Conservation (phyloP, 2,329 filamentous ascomycete genomes). For the Aspergillus persii region DNA sequence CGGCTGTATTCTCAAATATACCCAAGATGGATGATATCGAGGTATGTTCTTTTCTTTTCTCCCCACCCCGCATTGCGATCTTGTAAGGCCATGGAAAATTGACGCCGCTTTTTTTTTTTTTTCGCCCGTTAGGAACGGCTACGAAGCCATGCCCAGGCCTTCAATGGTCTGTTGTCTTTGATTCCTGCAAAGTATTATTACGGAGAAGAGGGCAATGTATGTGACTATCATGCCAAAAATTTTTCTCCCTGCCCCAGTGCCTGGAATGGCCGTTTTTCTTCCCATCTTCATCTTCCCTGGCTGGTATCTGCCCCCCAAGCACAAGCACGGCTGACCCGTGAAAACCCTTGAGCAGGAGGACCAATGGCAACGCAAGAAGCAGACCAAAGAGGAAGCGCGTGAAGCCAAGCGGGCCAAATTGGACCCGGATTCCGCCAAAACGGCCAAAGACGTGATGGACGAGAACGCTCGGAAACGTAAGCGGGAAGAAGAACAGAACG, state of each 20-base stretch:
- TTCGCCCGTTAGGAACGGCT: slow-evolving; percentile 44
- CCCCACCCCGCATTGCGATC: slow-evolving; percentile 2
- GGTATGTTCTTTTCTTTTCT: slow-evolving; percentile 29
- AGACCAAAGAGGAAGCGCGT: slow-evolving; percentile 83
- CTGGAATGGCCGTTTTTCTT: slow-evolving; percentile 6
- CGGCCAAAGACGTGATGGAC: slow-evolving; percentile 88
- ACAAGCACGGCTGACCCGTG: slow-evolving; percentile 14
- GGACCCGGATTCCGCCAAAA: slow-evolving; percentile 86
- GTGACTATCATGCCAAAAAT: slow-evolving; percentile 39
- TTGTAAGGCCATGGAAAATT: slow-evolving; percentile 18
- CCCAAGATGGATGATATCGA: slow-evolving; percentile 39
- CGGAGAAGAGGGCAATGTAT: slow-evolving; percentile 77
- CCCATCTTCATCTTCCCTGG: slow-evolving; percentile 12
- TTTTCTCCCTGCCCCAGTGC: slow-evolving; percentile 11
- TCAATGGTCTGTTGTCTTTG: slow-evolving; percentile 80
- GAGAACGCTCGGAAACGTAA: slow-evolving; percentile 80
- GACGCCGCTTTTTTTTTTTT: slow-evolving; percentile 23
- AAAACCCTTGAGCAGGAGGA: slow-evolving; percentile 65
- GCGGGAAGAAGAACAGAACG: slow-evolving; percentile 55
- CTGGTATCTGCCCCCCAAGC: neutral
- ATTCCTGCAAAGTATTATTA: slow-evolving; percentile 92
- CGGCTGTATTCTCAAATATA: slow-evolving; percentile 4
- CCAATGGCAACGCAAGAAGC: slow-evolving; percentile 94
- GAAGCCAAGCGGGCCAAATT: slow-evolving; percentile 84
- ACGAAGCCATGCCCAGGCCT: slow-evolving; percentile 65